Evolutionary conservation across 371 early-diverging fungal species (phyloP).

Genomic region (Mucor lusitanicus): DNA sequence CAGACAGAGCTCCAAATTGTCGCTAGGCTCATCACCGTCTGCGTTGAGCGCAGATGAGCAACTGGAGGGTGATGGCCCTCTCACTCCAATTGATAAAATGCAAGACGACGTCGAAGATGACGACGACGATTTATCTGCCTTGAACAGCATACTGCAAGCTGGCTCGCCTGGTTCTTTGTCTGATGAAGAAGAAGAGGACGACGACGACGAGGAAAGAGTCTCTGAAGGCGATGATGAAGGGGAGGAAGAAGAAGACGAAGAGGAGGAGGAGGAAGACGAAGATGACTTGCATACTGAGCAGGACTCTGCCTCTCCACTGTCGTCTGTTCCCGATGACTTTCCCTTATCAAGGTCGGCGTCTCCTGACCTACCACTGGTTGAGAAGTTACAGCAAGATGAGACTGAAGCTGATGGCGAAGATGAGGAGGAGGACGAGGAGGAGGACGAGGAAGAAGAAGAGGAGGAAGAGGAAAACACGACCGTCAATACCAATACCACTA

Average conservation of each 20-base stretch:
- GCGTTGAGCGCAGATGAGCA: slow-evolving; percentile 37
- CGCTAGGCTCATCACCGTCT: slow-evolving; percentile 49
- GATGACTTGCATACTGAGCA: slow-evolving; percentile 22
- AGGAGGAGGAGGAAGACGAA: slow-evolving; percentile 5
- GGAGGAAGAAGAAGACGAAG: not conserved
- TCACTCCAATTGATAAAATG: slow-evolving; percentile 31
- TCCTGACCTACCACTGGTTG: slow-evolving; percentile 23
- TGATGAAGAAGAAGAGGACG: slow-evolving; percentile 23
- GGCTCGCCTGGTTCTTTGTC: slow-evolving; percentile 33
- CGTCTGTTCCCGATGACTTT: slow-evolving; percentile 46
- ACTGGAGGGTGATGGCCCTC: slow-evolving; percentile 29
- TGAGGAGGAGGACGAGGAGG: slow-evolving; percentile 1
- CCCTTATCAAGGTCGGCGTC: slow-evolving; percentile 39
- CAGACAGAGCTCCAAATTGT: slow-evolving; percentile 44
- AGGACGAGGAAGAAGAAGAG: not conserved
- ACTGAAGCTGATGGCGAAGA: slow-evolving; percentile 5
- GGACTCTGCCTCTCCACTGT: slow-evolving; percentile 36
- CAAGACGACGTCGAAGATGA: slow-evolving; percentile 22
- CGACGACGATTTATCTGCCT: slow-evolving; percentile 27
- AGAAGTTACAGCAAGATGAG: not conserved
- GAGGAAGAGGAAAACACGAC: not conserved
- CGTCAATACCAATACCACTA: not conserved
- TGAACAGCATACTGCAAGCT: slow-evolving; percentile 28
- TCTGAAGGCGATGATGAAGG: slow-evolving; percentile 9
- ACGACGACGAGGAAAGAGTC: not conserved